A percentile compares a stretch with the other conserved stretches of the same genome.
Conservation (phyloP, 1,284 basidiomycete genomes). For the Puccinia hordei region DNA sequence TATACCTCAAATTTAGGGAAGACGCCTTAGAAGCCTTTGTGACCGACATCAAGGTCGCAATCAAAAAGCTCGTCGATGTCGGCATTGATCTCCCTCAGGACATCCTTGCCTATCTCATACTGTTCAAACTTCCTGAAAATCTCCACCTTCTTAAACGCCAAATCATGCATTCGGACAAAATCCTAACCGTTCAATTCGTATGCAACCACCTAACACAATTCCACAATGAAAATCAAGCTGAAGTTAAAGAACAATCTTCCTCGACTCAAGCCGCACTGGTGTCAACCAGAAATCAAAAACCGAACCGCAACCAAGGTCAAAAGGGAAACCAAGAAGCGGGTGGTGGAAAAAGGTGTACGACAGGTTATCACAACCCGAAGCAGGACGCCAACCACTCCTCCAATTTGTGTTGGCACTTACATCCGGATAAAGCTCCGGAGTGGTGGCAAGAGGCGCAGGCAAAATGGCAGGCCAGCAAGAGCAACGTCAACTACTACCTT, state of each 20-base stretch:
- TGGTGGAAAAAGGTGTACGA: background rate
- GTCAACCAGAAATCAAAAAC: background rate
- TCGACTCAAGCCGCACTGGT: background rate
- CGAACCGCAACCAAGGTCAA: background rate
- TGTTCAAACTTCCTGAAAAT: too few relatives aligned
- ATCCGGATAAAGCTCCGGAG: too few relatives aligned
- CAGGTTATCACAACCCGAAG: too few relatives aligned
- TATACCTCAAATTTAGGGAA: background rate
- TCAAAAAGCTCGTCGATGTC: too few relatives aligned
- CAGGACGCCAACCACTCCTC: too few relatives aligned
- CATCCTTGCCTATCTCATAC: too few relatives aligned
- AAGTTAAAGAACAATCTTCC: background rate
- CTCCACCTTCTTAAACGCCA: too few relatives aligned
- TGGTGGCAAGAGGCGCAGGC: background rate
- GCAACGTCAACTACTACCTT: conserved; percentile 6
- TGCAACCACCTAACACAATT: background rate
- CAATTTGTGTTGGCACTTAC: too few relatives aligned
- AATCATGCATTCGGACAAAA: too few relatives aligned
- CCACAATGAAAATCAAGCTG: too few relatives aligned
- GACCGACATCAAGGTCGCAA: too few relatives aligned
- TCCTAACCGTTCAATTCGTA: background rate
- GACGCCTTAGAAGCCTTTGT: conserved; percentile 8
- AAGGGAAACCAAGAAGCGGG: background rate
- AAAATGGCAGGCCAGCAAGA: conserved; percentile 10
- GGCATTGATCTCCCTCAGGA: too few relatives aligned